Base-by-base conservation (phyloP, 352 stramenopile genomes). In the Globisporangium nagaii region DNA sequence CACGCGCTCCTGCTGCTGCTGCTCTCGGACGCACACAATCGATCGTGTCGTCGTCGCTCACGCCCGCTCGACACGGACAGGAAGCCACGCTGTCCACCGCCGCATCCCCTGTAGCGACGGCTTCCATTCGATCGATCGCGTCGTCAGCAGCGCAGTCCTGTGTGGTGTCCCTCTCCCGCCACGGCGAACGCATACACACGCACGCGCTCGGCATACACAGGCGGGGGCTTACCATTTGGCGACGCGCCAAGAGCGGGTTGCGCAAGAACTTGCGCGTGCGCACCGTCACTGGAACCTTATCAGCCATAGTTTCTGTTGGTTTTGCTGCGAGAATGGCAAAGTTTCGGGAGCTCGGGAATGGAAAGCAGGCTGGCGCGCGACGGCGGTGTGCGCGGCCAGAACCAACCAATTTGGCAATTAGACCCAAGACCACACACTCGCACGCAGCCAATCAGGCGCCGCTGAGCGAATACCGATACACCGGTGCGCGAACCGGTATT, bases 261-360 rank as follows among this genome's bases (percentile, higher is more conserved):
- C 91, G 84, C 66, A 98, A 93, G 83, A 99, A 99, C 88, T 99
- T 99, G 75, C 96, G 93, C 66, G 96, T 99, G 77, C 98, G 96
- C 65, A 99, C 95, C 58, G 97, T 98, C 70, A 99, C 96, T 68
- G 93, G 86, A 70, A 84, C 75, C 75, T 95, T 93, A 69, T 94
- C 86, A 86, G 86, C 77, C 88, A 96, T 97, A 69, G 77, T 93
- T 86, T 79, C 77, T 71, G 71, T 81, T 77, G 60, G 65, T 69
- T 65, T 67, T 60, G 53, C 52, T 65, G 58, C 66, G 79, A 77
- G 78, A 85, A 85, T 62, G 58, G 51, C 49, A 53, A 59, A 62
- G 39, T 62, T 56, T 68, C 32, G 39, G 20, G 56, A 41, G 39
- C 30, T 19, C 41, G 36, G 43, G 43, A 50, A 50, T 50, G 43